Evolutionary conservation across 257 asterid species (phyloP), one percentile per base, ranked within the genome.

Genomic region (Solanum infundibuliforme): DNA sequence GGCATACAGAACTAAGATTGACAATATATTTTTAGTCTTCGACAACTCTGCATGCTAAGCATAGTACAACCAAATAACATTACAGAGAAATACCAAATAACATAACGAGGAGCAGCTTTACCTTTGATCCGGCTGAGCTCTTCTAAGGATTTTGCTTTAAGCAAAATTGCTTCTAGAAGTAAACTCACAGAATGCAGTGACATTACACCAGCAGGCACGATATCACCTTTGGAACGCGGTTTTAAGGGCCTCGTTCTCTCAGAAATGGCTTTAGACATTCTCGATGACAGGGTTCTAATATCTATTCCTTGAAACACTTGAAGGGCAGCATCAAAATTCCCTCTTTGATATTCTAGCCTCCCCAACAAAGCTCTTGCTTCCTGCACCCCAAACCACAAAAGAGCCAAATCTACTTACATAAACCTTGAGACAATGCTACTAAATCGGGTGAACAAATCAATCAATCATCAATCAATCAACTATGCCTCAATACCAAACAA

Each of bases 301-400:
- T 96, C 99, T 90, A 96, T 96, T 82, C 98, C 99, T 88, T 96
- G 96, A 89, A 96, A 96, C 29, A 96, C 99, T 91, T 95, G 98
- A 87, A 96, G 98, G 72, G 99, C 99, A 34, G 96, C 99, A 91
- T 94, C 99, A 86, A 89, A 95, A 89, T 96, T 96, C 27, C 99
- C 99, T 74, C 95, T 96, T 87, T 96, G 99, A 87, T 92, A 96
- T 77, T 96, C 99, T 71, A 96, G 98, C 89, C 98, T 93, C 88
- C 98, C 99, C 91, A 96, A 62, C 91, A 95, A 90, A 13, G 99
- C 99, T 91, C 99, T 94, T 76, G 98, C 99, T 92, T 96, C 99
- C 99, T 96, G 90, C 69, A 92, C 43, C 55, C 39, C 81, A 88
- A 90, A 71, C 71, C 31, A 71, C 62, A 34, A 84, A 68, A 39